Conservation (phyloP, 352 stramenopile species). For the Pythium phragmitis region DNA sequence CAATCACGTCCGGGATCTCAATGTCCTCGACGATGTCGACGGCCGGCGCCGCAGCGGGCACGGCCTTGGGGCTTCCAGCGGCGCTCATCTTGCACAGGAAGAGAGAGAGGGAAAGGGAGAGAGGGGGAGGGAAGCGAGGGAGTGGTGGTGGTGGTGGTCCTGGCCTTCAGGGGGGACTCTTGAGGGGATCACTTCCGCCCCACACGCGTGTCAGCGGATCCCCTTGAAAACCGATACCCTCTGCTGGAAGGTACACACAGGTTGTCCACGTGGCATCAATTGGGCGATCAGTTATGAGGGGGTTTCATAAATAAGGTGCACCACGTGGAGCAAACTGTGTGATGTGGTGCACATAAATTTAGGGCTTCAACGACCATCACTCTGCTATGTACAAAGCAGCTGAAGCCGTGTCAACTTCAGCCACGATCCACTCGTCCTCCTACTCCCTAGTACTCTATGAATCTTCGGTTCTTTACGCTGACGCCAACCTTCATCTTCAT, state of each 20-base stretch:
- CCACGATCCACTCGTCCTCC: not conserved
- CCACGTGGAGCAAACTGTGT: not conserved
- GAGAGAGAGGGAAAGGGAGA: not conserved
- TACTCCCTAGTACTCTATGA: too few relatives aligned
- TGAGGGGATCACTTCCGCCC: slow-evolving; percentile 6
- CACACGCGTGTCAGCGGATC: slow-evolving; percentile 25
- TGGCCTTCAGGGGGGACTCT: not conserved
- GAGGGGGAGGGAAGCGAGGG: not conserved
- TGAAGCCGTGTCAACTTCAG: too few relatives aligned
- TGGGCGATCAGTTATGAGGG: slow-evolving; percentile 4
- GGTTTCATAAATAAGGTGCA: not conserved
- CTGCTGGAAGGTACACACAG: not conserved
- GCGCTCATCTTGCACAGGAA: slow-evolving; percentile 31
- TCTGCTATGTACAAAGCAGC: too few relatives aligned
- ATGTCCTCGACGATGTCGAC: slow-evolving; percentile 37
- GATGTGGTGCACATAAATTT: slow-evolving; percentile 1
- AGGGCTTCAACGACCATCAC: too few relatives aligned
- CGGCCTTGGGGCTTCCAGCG: slow-evolving; percentile 34
- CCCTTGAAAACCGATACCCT: slow-evolving; percentile 20
- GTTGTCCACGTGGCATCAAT: slow-evolving; percentile 12
- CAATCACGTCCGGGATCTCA: slow-evolving; percentile 76
- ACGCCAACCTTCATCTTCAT: too few relatives aligned
- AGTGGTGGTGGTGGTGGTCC: not conserved
- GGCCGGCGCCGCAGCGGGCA: slow-evolving; percentile 15
- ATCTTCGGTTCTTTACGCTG: too few relatives aligned